Evolutionary conservation across 2,329 filamentous ascomycete species (phyloP).

Genomic region (Pestalotiopsis sp.): DNA sequence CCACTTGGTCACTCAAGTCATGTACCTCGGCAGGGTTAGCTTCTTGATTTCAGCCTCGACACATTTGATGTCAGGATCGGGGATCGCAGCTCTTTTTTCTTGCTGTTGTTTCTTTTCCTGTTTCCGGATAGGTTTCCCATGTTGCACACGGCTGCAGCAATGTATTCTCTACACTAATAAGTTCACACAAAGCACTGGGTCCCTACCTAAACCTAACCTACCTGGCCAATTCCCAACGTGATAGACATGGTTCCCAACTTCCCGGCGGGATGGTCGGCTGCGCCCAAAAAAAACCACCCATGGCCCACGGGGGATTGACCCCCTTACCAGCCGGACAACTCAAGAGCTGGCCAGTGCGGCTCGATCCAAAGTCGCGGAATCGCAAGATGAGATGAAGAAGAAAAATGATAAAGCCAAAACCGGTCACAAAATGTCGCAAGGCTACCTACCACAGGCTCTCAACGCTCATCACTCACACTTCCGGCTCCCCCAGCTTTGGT

Average conservation of each 20-base stretch:
- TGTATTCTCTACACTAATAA: neutral
- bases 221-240: neutral
- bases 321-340: slow-evolving; percentile 2
- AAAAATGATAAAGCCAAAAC: neutral
- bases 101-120: neutral
- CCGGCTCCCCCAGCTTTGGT: neutral
- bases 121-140: neutral
- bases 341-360: slow-evolving; percentile 2
- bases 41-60: neutral
- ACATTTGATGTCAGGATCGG: neutral
- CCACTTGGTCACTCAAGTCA: neutral
- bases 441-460: neutral
- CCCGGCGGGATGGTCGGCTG: neutral
- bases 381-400: slow-evolving; percentile 2
- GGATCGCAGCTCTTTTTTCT: neutral
- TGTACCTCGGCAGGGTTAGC: neutral
- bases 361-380: slow-evolving; percentile 5
- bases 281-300: neutral
- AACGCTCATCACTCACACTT: neutral
- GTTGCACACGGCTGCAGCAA: neutral
- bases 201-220: neutral
- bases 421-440: neutral
- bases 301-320: neutral
- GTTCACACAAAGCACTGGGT: neutral
- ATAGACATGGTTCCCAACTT: neutral